Base-by-base conservation (phyloP, 2,329 filamentous ascomycete genomes). In the Ambrosiella cleistominuta region DNA sequence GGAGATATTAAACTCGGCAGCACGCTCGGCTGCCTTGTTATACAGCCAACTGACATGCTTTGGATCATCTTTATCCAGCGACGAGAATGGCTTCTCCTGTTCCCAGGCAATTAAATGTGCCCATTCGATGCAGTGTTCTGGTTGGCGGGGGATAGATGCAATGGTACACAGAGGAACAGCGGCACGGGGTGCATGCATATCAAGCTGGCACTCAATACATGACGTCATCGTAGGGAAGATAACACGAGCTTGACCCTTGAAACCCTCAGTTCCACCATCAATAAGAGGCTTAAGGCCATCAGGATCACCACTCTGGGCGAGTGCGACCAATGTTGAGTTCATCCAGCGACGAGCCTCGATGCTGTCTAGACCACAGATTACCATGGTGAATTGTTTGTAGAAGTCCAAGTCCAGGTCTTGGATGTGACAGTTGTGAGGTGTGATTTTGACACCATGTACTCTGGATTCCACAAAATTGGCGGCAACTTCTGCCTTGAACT, bases 281-380 rank as follows among this genome's bases (percentile, higher is more conserved):
- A 98, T 89, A 60, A 98, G 75, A 4, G 94, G 93, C 71, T 96
- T 98, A 63, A 96, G 74, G 55, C 81, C 87, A 66, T 97, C 91
- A 8, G 83, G 81, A 63, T 91, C 81, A 6, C 88, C 82, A 19
- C 66, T 65, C 66, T 96, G 90, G 4, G 95, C 88, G 79, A 98
- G 88, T 60, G 85, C 84, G 35, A 97, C 84, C 2, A 98, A 76
- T 15, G 85, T 96, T 56, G 90, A 85, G 68, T 98, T 98, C 70
- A 98, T 98, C 94, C 94, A 98, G 61, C 93, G 80, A n/a, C 93
- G 81, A 45, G 93, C 93, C 71, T 98, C 93, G 64, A 98, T 93
- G 68, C 88, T 95, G 76, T 98, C 93, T 19, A 98, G 75, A 1
- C 94, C 93, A 68, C 93, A 98, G 51, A 98, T 82, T 53, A 98